A percentile compares a stretch with the other conserved stretches of the same genome.
Conservation (phyloP, 495 filamentous ascomycete species). For the Penicillium alfredii region DNA sequence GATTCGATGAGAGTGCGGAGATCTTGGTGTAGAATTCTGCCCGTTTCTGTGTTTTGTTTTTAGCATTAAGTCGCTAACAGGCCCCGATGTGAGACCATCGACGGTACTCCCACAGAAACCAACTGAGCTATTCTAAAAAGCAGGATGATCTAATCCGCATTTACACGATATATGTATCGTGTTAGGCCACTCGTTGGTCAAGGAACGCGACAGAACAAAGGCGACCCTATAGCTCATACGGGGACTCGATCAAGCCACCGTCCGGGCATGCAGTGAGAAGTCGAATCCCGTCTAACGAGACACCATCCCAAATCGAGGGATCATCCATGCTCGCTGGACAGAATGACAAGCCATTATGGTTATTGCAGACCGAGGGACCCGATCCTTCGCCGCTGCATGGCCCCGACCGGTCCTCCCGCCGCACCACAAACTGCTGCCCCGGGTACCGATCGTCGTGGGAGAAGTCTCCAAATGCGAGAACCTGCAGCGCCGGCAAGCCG, state of each 20-base stretch:
- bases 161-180: too few species aligned
- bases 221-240: conserved; percentile 8
- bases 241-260: conserved; percentile 9
- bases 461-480: conserved; percentile 13
- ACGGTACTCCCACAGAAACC: too few species aligned
- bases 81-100: too few species aligned
- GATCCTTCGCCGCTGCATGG: neutral
- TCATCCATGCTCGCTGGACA: neutral
- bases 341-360: neutral
- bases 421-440: conserved; percentile 7
- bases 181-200: too few species aligned
- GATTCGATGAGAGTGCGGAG: too few species aligned
- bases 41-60: too few species aligned
- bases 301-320: neutral
- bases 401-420: neutral
- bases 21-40: too few species aligned
- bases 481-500: conserved; percentile 4
- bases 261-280: conserved; percentile 10
- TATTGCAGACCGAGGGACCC: too few species aligned
- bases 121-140: too few species aligned
- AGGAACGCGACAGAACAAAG: too few species aligned
- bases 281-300: conserved; percentile 1
- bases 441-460: conserved; percentile 7
- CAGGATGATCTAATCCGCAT: too few species aligned
- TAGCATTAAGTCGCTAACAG: too few species aligned